Evolutionary conservation across 352 stramenopile species (phyloP), one percentile per base, ranked within the genome.

Genomic region (Phytophthora chlamydospora): DNA sequence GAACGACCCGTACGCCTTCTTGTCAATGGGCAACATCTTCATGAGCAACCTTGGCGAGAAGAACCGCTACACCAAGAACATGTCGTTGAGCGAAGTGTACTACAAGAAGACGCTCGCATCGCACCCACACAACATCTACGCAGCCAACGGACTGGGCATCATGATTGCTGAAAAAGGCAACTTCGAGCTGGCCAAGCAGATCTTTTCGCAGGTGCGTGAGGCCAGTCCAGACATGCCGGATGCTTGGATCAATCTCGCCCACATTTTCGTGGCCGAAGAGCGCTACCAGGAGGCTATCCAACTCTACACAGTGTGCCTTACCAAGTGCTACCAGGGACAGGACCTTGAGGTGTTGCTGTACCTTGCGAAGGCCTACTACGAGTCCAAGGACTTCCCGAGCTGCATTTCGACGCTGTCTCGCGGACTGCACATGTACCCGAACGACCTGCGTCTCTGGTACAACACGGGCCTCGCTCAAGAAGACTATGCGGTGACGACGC

Each of bases 21-120:
- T 99, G 16, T 97, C 92, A 19, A 92, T 99, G 77, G 97, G 96
- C 42, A 99, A 99, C 58, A 98, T 99, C 57, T 99, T 98, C 71
- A 99, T 99, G 87, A 97, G 90, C 69, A 99, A 98, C 71, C 77
- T 99, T 7, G 91, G 96, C 29, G 93, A 97, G 38, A 97, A 97
- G 44, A 91, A 96, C 44, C 91, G 96, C 6, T 98, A 99, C 81
- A 92, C 88, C 19, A 98, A 98, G 74, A 97, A 99, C 79, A 94
- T 99, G 71, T 89, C 91, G 52, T 89, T 96, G 39, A 92, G 81
- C 45, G 93, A 97, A 62, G 93, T 96, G 21, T 99, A 98, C 70
- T 99, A 98, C 85, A 97, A 97, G 68, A 92, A 98, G 68, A 98
- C 97, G 19, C 74, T 98, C 21, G 71, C 85, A 40, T 97, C 92